phyloP scores from a whole-genome alignment of 305 asterid genomes.

The Ruellia speciosa region DNA sequence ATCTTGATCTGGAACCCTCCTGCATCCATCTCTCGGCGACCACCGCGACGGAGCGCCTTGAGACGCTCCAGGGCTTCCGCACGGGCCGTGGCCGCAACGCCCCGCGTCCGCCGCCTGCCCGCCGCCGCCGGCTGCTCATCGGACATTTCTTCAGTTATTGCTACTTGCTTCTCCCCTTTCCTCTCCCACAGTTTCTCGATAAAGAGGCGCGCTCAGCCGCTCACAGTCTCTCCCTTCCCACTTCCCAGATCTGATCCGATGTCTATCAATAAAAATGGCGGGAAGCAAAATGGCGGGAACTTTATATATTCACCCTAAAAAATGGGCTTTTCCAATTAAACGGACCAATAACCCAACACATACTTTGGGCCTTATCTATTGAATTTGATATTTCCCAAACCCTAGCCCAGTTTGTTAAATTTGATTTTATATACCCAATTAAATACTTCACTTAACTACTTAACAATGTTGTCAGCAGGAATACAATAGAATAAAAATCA shows the following conservation, averaged over 20 bases:
- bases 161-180: neutral
- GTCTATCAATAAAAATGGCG: neutral
- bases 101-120: constrained; percentile 57
- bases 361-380: neutral
- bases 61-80: constrained; percentile 67
- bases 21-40: constrained; percentile 47
- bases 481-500: too few species aligned
- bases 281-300: constrained; percentile 41
- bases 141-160: constrained; percentile 30
- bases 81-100: constrained; percentile 43
- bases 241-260: constrained; percentile 26
- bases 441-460: too few species aligned
- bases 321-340: neutral
- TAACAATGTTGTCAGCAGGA: too few species aligned
- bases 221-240: neutral
- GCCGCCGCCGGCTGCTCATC: constrained; percentile 52
- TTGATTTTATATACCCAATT: too few species aligned
- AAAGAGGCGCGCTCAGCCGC: neutral
- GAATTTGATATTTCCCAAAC: too few species aligned
- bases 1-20: constrained; percentile 58
- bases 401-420: too few species aligned
- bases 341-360: constrained; percentile 6
- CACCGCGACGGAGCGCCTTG: constrained; percentile 56
- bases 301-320: constrained; percentile 47
- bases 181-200: neutral